A percentile compares a stretch with the other conserved stretches of the same genome.
Evolutionary conservation across 768 basidiomycete genomes (phyloP).

Genomic region (Tephrocybe sp.): DNA sequence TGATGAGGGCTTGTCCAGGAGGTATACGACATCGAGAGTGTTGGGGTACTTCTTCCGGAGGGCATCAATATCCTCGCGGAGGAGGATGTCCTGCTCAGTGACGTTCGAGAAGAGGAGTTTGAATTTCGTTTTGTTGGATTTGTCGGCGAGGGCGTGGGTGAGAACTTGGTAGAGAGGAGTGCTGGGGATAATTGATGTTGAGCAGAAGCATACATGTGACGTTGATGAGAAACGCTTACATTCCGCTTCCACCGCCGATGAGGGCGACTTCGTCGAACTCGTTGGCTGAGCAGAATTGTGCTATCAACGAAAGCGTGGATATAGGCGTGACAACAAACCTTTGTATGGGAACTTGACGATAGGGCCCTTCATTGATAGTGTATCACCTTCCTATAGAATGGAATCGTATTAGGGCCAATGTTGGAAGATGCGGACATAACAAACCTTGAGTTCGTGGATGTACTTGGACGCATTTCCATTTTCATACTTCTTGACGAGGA

Average conservation of each 20-base stretch:
- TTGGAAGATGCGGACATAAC: neutral
- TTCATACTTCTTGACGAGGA: constrained; percentile 87
- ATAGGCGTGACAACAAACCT: constrained; percentile 38
- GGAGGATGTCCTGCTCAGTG: constrained; percentile 86
- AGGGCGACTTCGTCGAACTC: constrained; percentile 84
- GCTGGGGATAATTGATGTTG: constrained; percentile 32
- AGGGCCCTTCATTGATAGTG: constrained; percentile 87
- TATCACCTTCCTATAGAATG: constrained; percentile 62
- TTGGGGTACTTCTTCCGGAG: constrained; percentile 68
- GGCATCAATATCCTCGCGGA: constrained; percentile 73
- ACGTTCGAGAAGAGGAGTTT: constrained; percentile 91
- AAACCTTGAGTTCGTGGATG: constrained; percentile 71
- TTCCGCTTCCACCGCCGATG: constrained; percentile 93
- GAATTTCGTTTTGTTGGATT: constrained; percentile 89
- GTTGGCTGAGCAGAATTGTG: constrained; percentile 50
- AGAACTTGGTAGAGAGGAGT: constrained; percentile 86
- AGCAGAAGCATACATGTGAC: constrained; percentile 10
- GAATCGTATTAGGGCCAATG: neutral
- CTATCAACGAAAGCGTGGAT: neutral
- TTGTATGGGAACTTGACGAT: constrained; percentile 87
- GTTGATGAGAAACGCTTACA: constrained; percentile 45
- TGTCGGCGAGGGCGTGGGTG: constrained; percentile 67
- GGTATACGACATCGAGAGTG: constrained; percentile 81
- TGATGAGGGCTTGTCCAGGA: constrained; percentile 72
- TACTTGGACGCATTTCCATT: constrained; percentile 82